Conservation (phyloP, 331 rosid species). For the Cydonia oblonga region DNA sequence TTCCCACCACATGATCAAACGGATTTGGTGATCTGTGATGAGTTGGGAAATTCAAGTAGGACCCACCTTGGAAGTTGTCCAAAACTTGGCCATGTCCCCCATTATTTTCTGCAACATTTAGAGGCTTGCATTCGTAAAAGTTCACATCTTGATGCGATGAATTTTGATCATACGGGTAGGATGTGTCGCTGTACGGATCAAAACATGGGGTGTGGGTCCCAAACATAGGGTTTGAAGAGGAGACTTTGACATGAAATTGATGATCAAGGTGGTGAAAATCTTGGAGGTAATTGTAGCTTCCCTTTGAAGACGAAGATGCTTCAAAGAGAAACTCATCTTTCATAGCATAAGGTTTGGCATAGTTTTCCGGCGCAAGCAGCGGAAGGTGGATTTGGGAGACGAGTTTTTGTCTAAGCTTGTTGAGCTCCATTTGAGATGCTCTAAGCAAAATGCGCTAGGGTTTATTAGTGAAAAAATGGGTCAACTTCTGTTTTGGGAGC, state of each 20-base stretch:
- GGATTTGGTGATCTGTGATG: constrained; percentile 15
- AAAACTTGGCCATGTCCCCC: constrained; percentile 33
- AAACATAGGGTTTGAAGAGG: constrained; percentile 34
- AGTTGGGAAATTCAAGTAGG: constrained; percentile 26
- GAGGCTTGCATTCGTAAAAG: constrained; percentile 35
- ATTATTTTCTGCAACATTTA: constrained; percentile 12
- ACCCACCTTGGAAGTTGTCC: constrained; percentile 43
- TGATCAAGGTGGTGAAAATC: constrained; percentile 50
- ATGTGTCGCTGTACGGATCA: constrained; percentile 24
- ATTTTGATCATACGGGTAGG: constrained; percentile 19
- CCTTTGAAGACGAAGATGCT: constrained; percentile 31
- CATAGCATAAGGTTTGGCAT: constrained; percentile 17
- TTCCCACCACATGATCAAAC: constrained; percentile 21
- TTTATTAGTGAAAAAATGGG: constrained; percentile 9
- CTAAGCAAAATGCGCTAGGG: constrained; percentile 6
- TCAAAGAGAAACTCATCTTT: constrained; percentile 34
- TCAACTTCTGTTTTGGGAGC: constrained; percentile 1
- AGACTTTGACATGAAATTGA: constrained; percentile 29
- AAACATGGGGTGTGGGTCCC: constrained; percentile 31
- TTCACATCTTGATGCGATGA: constrained; percentile 23
- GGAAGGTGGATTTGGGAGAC: constrained; percentile 8
- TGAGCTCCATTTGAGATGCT: constrained; percentile 36
- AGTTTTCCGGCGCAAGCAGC: constrained; percentile 18
- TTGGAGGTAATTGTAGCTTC: constrained; percentile 33
- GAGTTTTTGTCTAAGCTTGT: constrained; percentile 28